These are phyloP conservation scores for Crotalaria pallida DNA, from an alignment of 306 rosid species.

Conservation along the genomic window DNA sequence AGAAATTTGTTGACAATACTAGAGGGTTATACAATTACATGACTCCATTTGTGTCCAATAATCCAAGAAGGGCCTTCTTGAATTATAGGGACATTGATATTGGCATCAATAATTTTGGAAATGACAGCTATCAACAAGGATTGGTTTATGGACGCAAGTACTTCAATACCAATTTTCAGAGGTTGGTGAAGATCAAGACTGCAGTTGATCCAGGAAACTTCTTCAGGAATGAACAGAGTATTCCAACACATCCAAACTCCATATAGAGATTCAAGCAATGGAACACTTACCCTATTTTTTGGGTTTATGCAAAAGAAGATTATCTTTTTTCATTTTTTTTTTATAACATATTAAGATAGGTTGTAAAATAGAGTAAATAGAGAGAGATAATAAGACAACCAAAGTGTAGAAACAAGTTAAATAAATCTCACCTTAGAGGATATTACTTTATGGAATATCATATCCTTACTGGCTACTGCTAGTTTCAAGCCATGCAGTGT, in stretches of 20 bases:
- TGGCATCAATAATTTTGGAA: neutral
- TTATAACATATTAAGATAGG: too few relatives aligned
- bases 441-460: too few relatives aligned
- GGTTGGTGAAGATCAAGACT: conserved; percentile 14
- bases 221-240: conserved; percentile 19
- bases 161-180: conserved; percentile 7
- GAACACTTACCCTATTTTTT: neutral
- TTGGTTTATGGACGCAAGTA: conserved; percentile 5
- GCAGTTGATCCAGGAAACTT: conserved; percentile 14
- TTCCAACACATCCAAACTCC: neutral
- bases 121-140: neutral
- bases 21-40: neutral
- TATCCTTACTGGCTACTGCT: too few relatives aligned
- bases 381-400: too few relatives aligned
- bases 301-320: neutral
- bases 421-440: too few relatives aligned
- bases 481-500: too few relatives aligned
- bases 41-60: conserved; percentile 17
- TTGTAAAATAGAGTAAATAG: too few relatives aligned
- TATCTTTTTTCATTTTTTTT: neutral
- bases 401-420: too few relatives aligned
- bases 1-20: neutral
- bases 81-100: conserved; percentile 15
- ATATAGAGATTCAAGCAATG: neutral
- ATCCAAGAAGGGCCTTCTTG: conserved; percentile 12